Conservation (phyloP, 768 basidiomycete species). For the Hypholoma sublateritium region DNA sequence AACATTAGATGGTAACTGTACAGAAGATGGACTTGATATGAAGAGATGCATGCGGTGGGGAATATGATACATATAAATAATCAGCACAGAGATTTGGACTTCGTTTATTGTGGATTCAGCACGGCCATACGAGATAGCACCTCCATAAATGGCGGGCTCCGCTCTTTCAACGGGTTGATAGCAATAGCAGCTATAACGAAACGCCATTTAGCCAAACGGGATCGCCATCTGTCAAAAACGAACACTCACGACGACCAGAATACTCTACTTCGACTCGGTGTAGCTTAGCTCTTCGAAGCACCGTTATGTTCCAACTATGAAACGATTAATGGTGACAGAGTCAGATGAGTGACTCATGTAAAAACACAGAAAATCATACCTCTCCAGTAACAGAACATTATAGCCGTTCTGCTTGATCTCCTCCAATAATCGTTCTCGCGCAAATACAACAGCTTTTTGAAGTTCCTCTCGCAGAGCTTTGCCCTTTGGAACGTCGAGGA, state of each 20-base stretch:
- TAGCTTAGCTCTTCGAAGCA: constrained; percentile 59
- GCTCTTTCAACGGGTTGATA: constrained; percentile 43
- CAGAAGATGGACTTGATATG: background rate
- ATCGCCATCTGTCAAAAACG: constrained; percentile 8
- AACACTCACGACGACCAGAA: constrained; percentile 53
- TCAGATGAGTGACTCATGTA: constrained; percentile 4
- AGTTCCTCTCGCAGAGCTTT: constrained; percentile 45
- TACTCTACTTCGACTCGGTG: constrained; percentile 73
- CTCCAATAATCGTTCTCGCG: constrained; percentile 61
- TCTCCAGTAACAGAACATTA: constrained; percentile 67
- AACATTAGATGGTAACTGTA: background rate
- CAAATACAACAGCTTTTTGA: constrained; percentile 55
- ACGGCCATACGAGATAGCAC: background rate
- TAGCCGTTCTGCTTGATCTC: constrained; percentile 55
- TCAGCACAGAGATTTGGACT: background rate
- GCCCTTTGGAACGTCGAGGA: constrained; percentile 53
- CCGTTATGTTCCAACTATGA: constrained; percentile 64
- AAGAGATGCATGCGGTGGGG: background rate
- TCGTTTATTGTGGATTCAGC: background rate
- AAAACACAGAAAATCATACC: constrained; percentile 36
- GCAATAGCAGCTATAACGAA: constrained; percentile 49
- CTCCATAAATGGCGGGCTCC: constrained; percentile 64
- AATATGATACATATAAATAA: constrained; percentile 2
- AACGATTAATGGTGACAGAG: background rate
- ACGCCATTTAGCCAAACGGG: constrained; percentile 3